Percentiles rank a stretch among this genome's conserved stretches.
Conservation (phyloP, 768 basidiomycete species). For the Agaricus subrufescens region DNA sequence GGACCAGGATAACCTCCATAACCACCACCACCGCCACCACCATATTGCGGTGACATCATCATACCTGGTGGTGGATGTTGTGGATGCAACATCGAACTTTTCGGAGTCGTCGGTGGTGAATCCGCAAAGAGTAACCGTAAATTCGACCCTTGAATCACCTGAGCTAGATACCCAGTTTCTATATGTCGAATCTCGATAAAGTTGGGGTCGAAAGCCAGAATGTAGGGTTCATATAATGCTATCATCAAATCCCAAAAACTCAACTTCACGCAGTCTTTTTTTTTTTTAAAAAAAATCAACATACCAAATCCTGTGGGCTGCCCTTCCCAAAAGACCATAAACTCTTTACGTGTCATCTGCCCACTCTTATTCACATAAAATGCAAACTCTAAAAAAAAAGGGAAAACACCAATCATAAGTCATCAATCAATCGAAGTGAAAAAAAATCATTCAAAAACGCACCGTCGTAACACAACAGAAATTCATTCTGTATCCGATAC, state of each 20-base stretch:
- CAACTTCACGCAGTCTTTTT: not conserved
- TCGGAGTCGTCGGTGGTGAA: slow-evolving; percentile 81
- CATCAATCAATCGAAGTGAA: not conserved
- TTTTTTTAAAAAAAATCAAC: too few species aligned
- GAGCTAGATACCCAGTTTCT: slow-evolving; percentile 85
- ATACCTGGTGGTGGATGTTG: not conserved
- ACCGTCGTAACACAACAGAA: slow-evolving; percentile 98
- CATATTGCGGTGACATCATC: slow-evolving; percentile 4
- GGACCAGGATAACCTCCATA: slow-evolving; percentile 19
- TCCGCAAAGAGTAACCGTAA: slow-evolving; percentile 91
- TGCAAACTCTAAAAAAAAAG: slow-evolving; percentile 74
- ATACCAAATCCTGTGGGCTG: slow-evolving; percentile 89
- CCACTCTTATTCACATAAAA: slow-evolving; percentile 99
- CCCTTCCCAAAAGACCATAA: slow-evolving; percentile 98
- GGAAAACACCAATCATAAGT: slow-evolving; percentile 8
- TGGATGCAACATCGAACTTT: slow-evolving; percentile 29
- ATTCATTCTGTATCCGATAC: slow-evolving; percentile 94
- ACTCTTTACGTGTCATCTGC: slow-evolving; percentile 82
- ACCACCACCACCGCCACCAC: slow-evolving; percentile 23
- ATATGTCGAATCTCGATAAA: slow-evolving; percentile 98
- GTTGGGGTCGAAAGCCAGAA: slow-evolving; percentile 92
- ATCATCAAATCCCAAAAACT: not conserved
- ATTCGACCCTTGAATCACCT: slow-evolving; percentile 93
- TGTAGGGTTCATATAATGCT: slow-evolving; percentile 96
- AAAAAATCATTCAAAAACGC: slow-evolving; percentile 19